Evolutionary conservation across 2,329 filamentous ascomycete genomes (phyloP), one percentile per base, ranked within the genome.

Genomic region (Falciphora oryzae): DNA sequence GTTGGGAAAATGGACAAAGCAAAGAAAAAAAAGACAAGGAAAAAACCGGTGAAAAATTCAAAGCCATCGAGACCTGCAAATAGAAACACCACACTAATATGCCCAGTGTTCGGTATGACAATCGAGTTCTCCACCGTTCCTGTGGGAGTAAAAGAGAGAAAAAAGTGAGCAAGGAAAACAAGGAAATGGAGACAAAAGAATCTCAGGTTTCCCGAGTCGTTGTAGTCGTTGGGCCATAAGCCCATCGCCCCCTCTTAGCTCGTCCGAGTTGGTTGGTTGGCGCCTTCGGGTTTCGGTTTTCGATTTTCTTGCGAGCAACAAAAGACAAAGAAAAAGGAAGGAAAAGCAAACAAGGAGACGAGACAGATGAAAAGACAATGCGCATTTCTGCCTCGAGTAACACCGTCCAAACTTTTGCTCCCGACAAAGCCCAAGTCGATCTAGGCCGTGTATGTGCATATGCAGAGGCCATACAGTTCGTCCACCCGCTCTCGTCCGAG

Each of bases 21-120:
- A 59, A 32, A 63, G 64, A 71, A 69, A 70, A 70, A 71, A 76
- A 73, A 76, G 72, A 73, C 71, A 67, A 67, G 64, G 64, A 66
- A 68, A 68, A 68, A 65, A 69, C 22, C 63, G 27, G 50, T 50
- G 35, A 58, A 57, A 53, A 63, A 61, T 29, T 62, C 44, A 53
- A 53, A 53, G 22, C 44, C 44, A 25, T 53, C 3, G 22, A 53
- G 44, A 53, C 44, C 18, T n/a, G 18, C 44, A 53, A 25, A 53
- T 53, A 53, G 22, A 53, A 25, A 53, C 5, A 53, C 44, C 44
- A 53, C 44, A 53, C 44, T 53, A 53, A 53, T 53, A 53, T 53
- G 44, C 44, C 22, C 44, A 53, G 44, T 25, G 44, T 53, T 53
- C 44, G 44, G 44, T 53, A 53, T 53, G 44, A 53, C 22, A 53